Conservation (phyloP, 805 yeast genomes). For the Schwanniomyces polymorphus region DNA sequence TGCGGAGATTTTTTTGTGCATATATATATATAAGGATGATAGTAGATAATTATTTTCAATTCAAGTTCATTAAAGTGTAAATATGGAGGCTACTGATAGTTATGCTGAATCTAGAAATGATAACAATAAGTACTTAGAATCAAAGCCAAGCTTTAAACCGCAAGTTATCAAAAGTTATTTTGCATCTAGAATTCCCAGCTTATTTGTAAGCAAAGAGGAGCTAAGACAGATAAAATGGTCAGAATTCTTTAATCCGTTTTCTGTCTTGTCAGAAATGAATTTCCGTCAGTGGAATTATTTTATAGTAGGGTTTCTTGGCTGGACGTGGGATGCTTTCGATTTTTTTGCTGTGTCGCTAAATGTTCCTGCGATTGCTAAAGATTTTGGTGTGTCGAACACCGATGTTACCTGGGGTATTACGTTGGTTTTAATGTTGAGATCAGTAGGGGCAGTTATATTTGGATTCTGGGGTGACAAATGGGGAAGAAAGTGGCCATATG, state of each 20-base stretch:
- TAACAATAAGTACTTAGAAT: slow-evolving; percentile 2
- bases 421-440: slow-evolving; percentile 8
- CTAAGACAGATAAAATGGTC: slow-evolving; percentile 31
- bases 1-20: background rate
- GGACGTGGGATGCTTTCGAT: slow-evolving; percentile 71
- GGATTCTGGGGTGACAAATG: slow-evolving; percentile 60
- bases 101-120: background rate
- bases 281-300: slow-evolving; percentile 59
- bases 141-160: slow-evolving; percentile 15
- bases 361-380: slow-evolving; percentile 46
- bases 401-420: slow-evolving; percentile 65
- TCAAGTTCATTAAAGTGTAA: background rate
- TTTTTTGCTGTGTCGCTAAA: slow-evolving; percentile 59
- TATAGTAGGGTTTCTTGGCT: slow-evolving; percentile 51
- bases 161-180: slow-evolving; percentile 34
- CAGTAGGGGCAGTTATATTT: slow-evolving; percentile 55
- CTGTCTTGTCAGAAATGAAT: slow-evolving; percentile 49
- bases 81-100: background rate
- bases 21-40: background rate
- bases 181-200: slow-evolving; percentile 47
- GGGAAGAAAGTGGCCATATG: slow-evolving; percentile 62
- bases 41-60: background rate
- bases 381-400: slow-evolving; percentile 44
- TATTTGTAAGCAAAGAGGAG: slow-evolving; percentile 48
- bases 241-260: slow-evolving; percentile 61